phyloP scores from a whole-genome alignment of 192 early-diverging fungal genomes.

The Coemansia sp. region DNA sequence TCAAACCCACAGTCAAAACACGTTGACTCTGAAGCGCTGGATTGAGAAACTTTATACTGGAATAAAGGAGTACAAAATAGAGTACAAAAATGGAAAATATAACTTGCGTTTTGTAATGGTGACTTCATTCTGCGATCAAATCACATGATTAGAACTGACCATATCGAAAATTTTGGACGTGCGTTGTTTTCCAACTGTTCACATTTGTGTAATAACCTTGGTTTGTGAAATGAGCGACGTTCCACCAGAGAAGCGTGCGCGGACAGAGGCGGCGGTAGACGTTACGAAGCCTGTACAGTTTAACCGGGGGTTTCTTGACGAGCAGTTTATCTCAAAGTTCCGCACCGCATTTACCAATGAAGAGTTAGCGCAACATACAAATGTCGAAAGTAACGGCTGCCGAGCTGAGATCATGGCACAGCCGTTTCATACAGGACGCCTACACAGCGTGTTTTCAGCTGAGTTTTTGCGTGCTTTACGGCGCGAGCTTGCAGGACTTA shows the following conservation, averaged over 20 bases:
- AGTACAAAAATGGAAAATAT: background rate
- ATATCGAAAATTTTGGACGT: background rate
- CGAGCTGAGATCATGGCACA: slow-evolving; percentile 18
- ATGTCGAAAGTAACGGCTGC: background rate
- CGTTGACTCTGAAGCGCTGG: background rate
- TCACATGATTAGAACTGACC: background rate
- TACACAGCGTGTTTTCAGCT: slow-evolving; percentile 15
- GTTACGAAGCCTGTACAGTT: slow-evolving; percentile 6
- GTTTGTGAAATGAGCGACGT: background rate
- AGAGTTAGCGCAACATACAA: background rate
- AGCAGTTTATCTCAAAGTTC: slow-evolving; percentile 21
- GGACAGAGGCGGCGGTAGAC: slow-evolving; percentile 3
- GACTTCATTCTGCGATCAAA: background rate
- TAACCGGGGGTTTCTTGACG: slow-evolving; percentile 26
- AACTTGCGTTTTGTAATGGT: too few relatives aligned
- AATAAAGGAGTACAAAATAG: too few relatives aligned
- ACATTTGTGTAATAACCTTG: background rate
- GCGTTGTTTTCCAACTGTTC: background rate
- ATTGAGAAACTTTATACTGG: background rate
- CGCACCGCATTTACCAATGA: slow-evolving; percentile 20
- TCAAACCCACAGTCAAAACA: background rate
- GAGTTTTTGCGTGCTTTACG: slow-evolving; percentile 29
- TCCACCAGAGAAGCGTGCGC: slow-evolving; percentile 27
- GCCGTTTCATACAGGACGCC: slow-evolving; percentile 40
- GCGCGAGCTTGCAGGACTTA: slow-evolving; percentile 17